Base-by-base conservation (phyloP, 108 stramenopile species). In the Nitzschia palea region DNA sequence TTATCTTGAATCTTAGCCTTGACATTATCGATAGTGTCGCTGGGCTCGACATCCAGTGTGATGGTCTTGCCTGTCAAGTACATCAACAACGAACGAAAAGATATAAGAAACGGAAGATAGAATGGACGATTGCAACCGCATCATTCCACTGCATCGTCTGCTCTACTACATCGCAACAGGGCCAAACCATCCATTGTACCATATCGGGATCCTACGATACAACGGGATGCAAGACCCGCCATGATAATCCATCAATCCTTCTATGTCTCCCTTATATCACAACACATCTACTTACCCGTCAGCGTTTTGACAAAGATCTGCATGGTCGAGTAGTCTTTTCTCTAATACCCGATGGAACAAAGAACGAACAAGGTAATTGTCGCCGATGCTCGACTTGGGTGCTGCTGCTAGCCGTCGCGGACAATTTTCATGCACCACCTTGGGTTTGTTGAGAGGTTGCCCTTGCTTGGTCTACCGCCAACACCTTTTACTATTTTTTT, bases 1-100 rank as follows among this genome's bases (percentile, higher is more conserved):
- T 97, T 95, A 70, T 95, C 93, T 74, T 97, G 96, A 70, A 97
- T 95, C 85, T 95, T 95, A 62, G 84, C 78, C 83, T 95, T 97
- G 76, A 97, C 94, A 68, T 95, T 97, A 68, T 97, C 95, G 69
- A 96, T 92, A 43, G 96, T 97, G 81, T 98, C 98, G 47, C 89
- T 88, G 50, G 97, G 93, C 86, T 98, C 96, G 50, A 98, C 97
- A 93, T 97, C 98, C 62, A 97, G 78, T 71, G 96, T 97, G 86
- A 99, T 97, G 79, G 98, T 97, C 86, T 95, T 95, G 62, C 92
- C 94, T 79, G 87, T 53, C 35, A 27, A 44, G 45, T 28, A 4
- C 26, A 17, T 14, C 14, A 52, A 63, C 6, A 42, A 60, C n/a
- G 14, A 36, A 42, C 26, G 20, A 42, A 64, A 73, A 31, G 40